Evolutionary conservation across 352 stramenopile species (phyloP).

Genomic region (Phytophthora idaei): DNA sequence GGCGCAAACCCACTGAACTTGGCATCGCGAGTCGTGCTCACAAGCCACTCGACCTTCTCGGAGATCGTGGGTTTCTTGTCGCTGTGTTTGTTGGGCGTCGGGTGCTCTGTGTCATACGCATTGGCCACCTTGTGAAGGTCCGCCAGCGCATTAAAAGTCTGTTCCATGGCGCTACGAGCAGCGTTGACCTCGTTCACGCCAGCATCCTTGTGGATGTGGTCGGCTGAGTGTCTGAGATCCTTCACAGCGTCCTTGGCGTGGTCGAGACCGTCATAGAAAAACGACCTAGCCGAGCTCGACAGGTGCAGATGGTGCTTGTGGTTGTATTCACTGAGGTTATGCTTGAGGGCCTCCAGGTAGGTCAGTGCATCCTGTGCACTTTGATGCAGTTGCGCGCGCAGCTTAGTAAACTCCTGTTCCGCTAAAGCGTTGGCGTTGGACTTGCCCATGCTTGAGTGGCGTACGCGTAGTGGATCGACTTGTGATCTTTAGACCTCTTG

Average conservation of each 20-base stretch:
- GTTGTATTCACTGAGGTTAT: slow-evolving; percentile 29
- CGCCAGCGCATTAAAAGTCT: slow-evolving; percentile 34
- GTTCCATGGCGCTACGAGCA: slow-evolving; percentile 32
- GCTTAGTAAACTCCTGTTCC: slow-evolving; percentile 33
- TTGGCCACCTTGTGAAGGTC: slow-evolving; percentile 37
- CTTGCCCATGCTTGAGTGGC: slow-evolving; percentile 24
- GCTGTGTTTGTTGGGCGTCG: slow-evolving; percentile 13
- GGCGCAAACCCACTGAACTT: slow-evolving; percentile 29
- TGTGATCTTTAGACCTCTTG: neutral
- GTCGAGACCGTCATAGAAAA: slow-evolving; percentile 36
- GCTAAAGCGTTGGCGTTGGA: slow-evolving; percentile 5
- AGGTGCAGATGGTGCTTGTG: slow-evolving; percentile 32
- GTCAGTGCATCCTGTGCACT: slow-evolving; percentile 16
- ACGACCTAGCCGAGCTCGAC: slow-evolving; percentile 25
- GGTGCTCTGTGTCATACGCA: slow-evolving; percentile 30
- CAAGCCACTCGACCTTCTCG: slow-evolving; percentile 36
- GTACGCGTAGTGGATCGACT: neutral
- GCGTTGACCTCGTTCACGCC: slow-evolving; percentile 12
- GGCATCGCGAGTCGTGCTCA: slow-evolving; percentile 35
- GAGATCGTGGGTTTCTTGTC: slow-evolving; percentile 30
- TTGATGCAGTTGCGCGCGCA: slow-evolving; percentile 36
- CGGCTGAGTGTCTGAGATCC: slow-evolving; percentile 18
- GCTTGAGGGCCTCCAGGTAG: slow-evolving; percentile 36
- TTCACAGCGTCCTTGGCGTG: slow-evolving; percentile 38
- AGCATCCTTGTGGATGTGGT: slow-evolving; percentile 25